A percentile compares a stretch with the other conserved stretches of the same genome.
These are phyloP conservation scores for Phytophthora syringae DNA, from an alignment of 352 stramenopile species.

Conservation along the genomic window DNA sequence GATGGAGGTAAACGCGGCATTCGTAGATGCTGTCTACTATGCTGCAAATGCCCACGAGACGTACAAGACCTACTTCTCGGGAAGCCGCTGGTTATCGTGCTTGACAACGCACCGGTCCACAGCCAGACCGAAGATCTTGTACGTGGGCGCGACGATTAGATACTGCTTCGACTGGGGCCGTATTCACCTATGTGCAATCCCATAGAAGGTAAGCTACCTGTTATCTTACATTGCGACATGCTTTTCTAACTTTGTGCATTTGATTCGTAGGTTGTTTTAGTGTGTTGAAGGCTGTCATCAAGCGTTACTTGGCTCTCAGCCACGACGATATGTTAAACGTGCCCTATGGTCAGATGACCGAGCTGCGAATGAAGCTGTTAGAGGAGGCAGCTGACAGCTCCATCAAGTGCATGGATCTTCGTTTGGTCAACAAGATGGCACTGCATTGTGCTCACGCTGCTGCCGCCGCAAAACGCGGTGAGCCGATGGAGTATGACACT, in stretches of 20 bases:
- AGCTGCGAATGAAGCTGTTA: slow-evolving; percentile 1
- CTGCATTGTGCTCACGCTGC: background rate
- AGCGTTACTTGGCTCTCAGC: background rate
- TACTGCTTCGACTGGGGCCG: slow-evolving; percentile 4
- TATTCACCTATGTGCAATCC: too few species aligned
- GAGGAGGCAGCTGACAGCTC: background rate
- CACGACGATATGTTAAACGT: background rate
- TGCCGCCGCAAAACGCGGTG: slow-evolving; percentile 1
- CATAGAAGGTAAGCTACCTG: background rate
- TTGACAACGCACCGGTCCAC: slow-evolving; percentile 5
- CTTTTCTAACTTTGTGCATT: background rate
- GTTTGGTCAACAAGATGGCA: background rate
- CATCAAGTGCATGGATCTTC: background rate
- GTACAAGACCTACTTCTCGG: background rate
- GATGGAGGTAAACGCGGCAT: slow-evolving; percentile 1
- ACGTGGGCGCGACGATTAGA: background rate
- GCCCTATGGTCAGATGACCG: background rate
- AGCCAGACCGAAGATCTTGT: slow-evolving; percentile 3
- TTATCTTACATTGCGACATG: background rate
- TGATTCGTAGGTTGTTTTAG: slow-evolving; percentile 2
- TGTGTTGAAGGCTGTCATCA: background rate
- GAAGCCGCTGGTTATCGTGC: slow-evolving; percentile 2
- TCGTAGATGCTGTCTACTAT: background rate
- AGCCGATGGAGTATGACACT: slow-evolving; percentile 1
- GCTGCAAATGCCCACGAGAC: background rate